phyloP scores from a whole-genome alignment of 345 rosid species.

The Boechera retrofracta region DNA sequence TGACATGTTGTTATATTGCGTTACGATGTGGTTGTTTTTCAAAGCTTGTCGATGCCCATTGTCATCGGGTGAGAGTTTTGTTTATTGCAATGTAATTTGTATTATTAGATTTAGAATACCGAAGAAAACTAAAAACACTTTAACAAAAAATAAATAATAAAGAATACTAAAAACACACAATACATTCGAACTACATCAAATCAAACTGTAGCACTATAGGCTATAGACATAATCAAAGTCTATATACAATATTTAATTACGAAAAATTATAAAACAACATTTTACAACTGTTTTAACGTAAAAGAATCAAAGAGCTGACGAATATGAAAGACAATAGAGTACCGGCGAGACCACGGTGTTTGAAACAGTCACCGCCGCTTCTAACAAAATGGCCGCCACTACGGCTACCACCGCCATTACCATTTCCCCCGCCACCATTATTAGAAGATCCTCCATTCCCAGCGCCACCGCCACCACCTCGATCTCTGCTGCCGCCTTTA shows the following conservation, averaged over 20 bases:
- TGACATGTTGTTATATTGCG: too few relatives aligned
- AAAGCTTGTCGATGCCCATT: too few relatives aligned
- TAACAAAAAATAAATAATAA: too few relatives aligned
- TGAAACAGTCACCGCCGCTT: slow-evolving; percentile 19
- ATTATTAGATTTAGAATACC: too few relatives aligned
- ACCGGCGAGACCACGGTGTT: slow-evolving; percentile 17
- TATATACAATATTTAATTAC: slow-evolving; percentile 2
- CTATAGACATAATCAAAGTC: neutral
- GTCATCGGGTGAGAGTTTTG: too few relatives aligned
- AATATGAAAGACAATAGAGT: slow-evolving; percentile 1
- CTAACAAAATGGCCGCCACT: slow-evolving; percentile 6
- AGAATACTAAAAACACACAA: neutral
- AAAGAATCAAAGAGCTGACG: slow-evolving; percentile 8
- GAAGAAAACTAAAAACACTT: too few relatives aligned
- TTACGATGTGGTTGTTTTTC: too few relatives aligned
- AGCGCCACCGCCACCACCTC: slow-evolving; percentile 21
- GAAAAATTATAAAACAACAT: neutral
- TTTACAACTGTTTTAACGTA: neutral
- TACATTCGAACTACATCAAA: neutral
- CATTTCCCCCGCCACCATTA: neutral
- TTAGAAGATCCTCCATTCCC: slow-evolving; percentile 17
- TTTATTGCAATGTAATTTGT: too few relatives aligned
- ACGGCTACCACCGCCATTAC: slow-evolving; percentile 1
- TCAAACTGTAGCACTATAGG: neutral
- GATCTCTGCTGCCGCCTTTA: neutral